phyloP scores from a whole-genome alignment of 805 yeast species.

The Candida dajiaensis region DNA sequence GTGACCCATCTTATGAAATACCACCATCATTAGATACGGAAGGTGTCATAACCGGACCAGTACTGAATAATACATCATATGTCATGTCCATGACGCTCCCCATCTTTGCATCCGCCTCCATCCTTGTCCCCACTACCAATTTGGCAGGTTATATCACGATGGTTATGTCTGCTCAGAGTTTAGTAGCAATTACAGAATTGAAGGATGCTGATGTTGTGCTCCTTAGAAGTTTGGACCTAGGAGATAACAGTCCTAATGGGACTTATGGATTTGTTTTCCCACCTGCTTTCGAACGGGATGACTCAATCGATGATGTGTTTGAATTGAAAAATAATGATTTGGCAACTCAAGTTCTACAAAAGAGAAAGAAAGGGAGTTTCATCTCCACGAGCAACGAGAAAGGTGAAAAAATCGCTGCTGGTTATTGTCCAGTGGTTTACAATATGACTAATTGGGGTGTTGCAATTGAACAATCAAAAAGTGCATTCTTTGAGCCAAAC shows the following conservation, averaged over 20 bases:
- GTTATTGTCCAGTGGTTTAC: conserved; percentile 44
- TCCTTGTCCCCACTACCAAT: conserved; percentile 39
- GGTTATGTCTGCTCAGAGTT: conserved; percentile 39
- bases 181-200: conserved; percentile 34
- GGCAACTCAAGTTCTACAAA: conserved; percentile 29
- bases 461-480: conserved; percentile 56
- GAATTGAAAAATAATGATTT: conserved; percentile 28
- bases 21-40: conserved; percentile 33
- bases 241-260: conserved; percentile 14
- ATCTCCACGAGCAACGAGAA: conserved; percentile 32
- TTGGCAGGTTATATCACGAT: conserved; percentile 70
- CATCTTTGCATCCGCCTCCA: conserved; percentile 66
- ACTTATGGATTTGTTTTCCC: conserved; percentile 41
- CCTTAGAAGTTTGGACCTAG: conserved; percentile 20
- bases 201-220: conserved; percentile 30
- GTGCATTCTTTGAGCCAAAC: conserved; percentile 58
- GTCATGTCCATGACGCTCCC: conserved; percentile 76
- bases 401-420: conserved; percentile 44
- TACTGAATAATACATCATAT: conserved; percentile 37
- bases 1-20: conserved; percentile 38
- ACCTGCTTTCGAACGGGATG: conserved; percentile 8
- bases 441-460: conserved; percentile 61
- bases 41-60: conserved; percentile 67
- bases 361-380: conserved; percentile 35
- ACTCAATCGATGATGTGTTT: conserved; percentile 18